Evolutionary conservation across 768 basidiomycete species (phyloP), one percentile per base, ranked within the genome.

Genomic region (Coprinellus micaceus): DNA sequence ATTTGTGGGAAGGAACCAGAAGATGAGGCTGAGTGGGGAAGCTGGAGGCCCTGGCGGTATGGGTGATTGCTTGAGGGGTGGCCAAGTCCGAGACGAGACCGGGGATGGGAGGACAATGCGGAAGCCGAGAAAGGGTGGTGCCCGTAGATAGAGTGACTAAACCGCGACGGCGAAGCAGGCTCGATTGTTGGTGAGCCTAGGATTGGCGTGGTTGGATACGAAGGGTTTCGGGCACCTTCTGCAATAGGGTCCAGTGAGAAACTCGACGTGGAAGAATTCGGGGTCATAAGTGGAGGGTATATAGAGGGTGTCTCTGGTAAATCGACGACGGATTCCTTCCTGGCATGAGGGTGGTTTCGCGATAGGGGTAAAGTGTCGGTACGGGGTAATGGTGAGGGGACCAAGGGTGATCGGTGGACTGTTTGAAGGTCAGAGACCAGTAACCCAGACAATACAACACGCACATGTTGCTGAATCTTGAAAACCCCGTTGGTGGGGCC

Each of bases 341-440:
- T 82, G 0, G 87, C 89, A 59, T 91, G 89, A 0, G 89, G 89
- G 63, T 91, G 89, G 40, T 81, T 77, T 0, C 82, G 72, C 0
- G 81, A 73, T 0, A 86, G 71, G 5, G 80, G 72, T 24, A 87
- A 77, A 10, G 78, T 63, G 43, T 80, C 70, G 2, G 78, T 80
- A 15, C 83, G 82, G 6, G 79, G 67, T 39, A 84, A 66, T 17
- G 81, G 75, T 4, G 82, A 77, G 2, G 75, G 66, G 13, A 71
- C 61, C 45, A 68, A 69, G 48, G 74, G 69, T n/a, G 73, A 70
- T 21, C 70, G 61, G 25, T 74, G 66, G 21, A 61, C 71, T 75
- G 44, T 54, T 36, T 54, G 28, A 54, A 37, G 29, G 37, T n/a
- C 41, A 52, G 28, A 30, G 22, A 53, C n/a, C n/a, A n/a, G 46